Base-by-base conservation (phyloP, 345 rosid species). In the Corchorus olitorius region DNA sequence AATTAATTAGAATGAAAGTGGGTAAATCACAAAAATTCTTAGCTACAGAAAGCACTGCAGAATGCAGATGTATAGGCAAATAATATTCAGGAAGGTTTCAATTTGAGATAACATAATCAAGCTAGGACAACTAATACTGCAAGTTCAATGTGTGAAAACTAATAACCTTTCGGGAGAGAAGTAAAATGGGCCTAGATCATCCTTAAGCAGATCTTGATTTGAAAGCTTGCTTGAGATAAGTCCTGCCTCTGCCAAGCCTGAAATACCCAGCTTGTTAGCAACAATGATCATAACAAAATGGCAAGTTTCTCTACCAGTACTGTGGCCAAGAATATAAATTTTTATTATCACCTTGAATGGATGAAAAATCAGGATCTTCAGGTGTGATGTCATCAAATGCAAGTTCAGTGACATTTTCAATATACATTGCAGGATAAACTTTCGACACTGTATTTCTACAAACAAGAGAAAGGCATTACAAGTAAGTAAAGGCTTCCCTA, bases 191-290 rank as follows among this genome's bases (percentile, higher is more conserved):
- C 83, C 79, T 75, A 79, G 83, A 56, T 82, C 81, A 65, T 88
- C 83, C 68, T 79, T 82, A 63, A 85, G 78, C 84, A 88, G 76
- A 87, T 91, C 92, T 74, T 68, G 81, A 75, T 84, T 86, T 65
- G 97, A 95, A 78, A 95, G 94, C 83, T 89, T 95, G 87, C 98
- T 95, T 71, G 97, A 83, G 81, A 95, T 93, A 68, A 95, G 91
- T 55, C 99, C 99, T 50, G 99, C 94, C 85, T 95, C 98, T 80
- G 98, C 99, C 87, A 95, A 88, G 79, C 99, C 98, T 95, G 84
- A 83, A 86, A 81, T 55, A 82, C 77, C 80, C 78, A 76, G 82
- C 22, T 64, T 64, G 33, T 75, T 54, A 76, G 71, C 75, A 66
- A 53, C 53, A 19, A 81, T 45, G 70, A 39, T 8, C 22, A 37